Evolutionary conservation across 2,329 filamentous ascomycete genomes (phyloP).

Genomic region (Fusarium napiforme): DNA sequence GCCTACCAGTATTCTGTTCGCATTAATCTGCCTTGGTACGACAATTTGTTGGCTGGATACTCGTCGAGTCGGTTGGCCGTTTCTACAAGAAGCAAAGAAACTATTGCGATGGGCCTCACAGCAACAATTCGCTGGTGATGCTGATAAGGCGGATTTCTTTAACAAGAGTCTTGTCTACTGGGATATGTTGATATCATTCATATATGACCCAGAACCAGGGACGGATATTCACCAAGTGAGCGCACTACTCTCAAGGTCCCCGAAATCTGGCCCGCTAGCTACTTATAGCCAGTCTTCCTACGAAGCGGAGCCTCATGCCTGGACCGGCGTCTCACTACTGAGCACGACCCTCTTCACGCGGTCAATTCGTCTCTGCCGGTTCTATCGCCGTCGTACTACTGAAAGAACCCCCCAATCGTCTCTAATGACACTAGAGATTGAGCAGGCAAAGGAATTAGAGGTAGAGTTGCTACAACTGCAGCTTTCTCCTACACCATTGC

Average conservation of each 20-base stretch:
- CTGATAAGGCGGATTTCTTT: accelerated
- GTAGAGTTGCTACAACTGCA: not conserved
- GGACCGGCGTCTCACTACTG: not conserved
- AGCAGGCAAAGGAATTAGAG: not conserved
- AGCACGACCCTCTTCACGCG: not conserved
- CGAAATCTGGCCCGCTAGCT: accelerated
- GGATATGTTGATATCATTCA: not conserved
- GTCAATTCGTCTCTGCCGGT: not conserved
- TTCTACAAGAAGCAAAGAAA: not conserved
- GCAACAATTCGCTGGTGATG: accelerated
- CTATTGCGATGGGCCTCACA: not conserved
- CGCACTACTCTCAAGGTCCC: accelerated
- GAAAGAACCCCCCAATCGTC: accelerated
- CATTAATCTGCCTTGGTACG: not conserved
- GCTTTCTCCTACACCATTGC: not conserved
- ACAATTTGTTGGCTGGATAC: not conserved
- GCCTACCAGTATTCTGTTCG: not conserved
- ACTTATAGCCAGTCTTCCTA: not conserved
- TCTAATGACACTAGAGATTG: not conserved
- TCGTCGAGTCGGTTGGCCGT: not conserved
- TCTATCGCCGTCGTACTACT: accelerated
- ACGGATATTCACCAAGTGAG: accelerated
- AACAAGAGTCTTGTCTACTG: not conserved
- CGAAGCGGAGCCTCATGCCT: not conserved
- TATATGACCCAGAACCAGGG: not conserved